Evolutionary conservation across 2,329 filamentous ascomycete species (phyloP), one percentile per base, ranked within the genome.

Genomic region (Passalora sequoiae): DNA sequence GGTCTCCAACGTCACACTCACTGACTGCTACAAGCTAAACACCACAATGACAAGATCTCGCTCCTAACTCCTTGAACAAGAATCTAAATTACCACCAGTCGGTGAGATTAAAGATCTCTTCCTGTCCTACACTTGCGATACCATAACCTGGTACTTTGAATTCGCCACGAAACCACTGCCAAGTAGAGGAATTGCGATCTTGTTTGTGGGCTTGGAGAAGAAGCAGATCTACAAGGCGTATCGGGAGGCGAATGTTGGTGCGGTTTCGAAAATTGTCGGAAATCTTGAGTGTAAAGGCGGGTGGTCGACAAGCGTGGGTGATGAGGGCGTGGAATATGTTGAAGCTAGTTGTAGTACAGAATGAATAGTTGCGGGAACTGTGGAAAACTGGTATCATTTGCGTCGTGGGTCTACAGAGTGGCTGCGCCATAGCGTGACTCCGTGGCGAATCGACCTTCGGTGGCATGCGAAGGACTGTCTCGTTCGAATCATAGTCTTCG

Each of bases 61-160:
- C 21, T 16, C 46, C 25, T 40, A 51, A 21, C 43, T 54, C 22
- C 47, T 54, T 16, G 28, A 43, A 10, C 51, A 54, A 31, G 49
- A 54, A 42, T 36, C 43, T 10, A 27, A 48, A 6, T 41, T 49
- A 1, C 46, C 46, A 12, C 21, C 44, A 6, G 44, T 47, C 2
- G 40, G 27, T 12, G 29, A 27, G 10, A 40, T 54, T 25, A 46
- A 36, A 17, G 50, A 50, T 12, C 43, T 54, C 38, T 54, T 50
- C 39, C 35, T 46, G 8, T 33, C 43, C 4, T 38, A 51, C 28
- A 51, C 38, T 33, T 54, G 51, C 16, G 51, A 52, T 27, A 50
- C 42, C 7, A 51, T 51, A n/a, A 51, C 51, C n/a, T 54, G 49
- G 49, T 54, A 51, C 20, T 54, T 47, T 43, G 49, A 54, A 19